Evolutionary conservation across 768 basidiomycete genomes (phyloP), one percentile per base, ranked within the genome.

Genomic region (Strobilomyces confusus): DNA sequence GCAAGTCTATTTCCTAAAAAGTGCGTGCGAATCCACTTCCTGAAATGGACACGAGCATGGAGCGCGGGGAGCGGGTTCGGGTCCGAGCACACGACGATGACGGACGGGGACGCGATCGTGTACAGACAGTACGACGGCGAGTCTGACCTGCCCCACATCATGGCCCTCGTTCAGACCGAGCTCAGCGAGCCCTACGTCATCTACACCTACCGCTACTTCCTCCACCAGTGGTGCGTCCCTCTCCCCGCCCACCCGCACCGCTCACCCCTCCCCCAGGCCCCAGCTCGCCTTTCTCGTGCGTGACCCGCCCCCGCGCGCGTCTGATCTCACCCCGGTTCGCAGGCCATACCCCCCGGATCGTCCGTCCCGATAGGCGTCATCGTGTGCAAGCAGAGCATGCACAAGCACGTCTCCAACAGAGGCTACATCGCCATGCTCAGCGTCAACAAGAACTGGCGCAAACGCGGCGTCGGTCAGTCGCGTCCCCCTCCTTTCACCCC

Each of bases 371-470:
- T 98, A 56, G 97, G 92, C 26, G 91, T 92, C 15, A 92, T 99
- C 55, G 88, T 99, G 20, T 97, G 93, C 81, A 99, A 98, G 77
- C 95, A 97, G 72, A 93, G 93, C 62, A 77, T 81, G 68, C 97
- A 98, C 73, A 77, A 77, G 51, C 80, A 86, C 57, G 72, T 75
- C 36, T 75, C 82, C 11, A 91, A 93, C 67, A 73, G 97, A 66
- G 97, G 97, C 14, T 99, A 99, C 68, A 95, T 99, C 54, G 97
- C 95, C 34, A 98, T 98, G 97, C 81, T 98, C 51, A 92, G 91
- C 64, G 93, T 98, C 26, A 79, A 81, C 69, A 86, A 84, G 69
- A 71, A 76, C 36, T 97, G 85, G 81, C 78, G 95, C 34, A 89
- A 95, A 70, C 83, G 86, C 49, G 95, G 97, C 32, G 92, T 98